Evolutionary conservation across 805 yeast species (phyloP).

Genomic region (Blastobotrys attinorum): DNA sequence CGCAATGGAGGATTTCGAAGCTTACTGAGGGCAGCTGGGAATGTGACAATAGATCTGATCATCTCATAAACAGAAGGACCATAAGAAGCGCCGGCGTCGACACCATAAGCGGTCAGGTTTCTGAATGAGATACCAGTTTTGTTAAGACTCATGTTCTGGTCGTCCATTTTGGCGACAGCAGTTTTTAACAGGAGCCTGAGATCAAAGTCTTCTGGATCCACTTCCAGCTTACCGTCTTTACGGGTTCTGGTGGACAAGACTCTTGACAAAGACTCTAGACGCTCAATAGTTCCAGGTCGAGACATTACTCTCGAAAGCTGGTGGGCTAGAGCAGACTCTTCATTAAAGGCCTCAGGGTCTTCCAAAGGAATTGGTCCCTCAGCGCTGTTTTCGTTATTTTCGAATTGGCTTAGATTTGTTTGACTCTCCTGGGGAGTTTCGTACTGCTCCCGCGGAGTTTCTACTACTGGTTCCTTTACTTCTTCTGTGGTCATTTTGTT

Average conservation of each 20-base stretch:
- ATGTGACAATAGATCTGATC: constrained; percentile 21
- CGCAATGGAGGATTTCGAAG: constrained; percentile 13
- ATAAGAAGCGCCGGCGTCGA: constrained; percentile 40
- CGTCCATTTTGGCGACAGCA: constrained; percentile 14
- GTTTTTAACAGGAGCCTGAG: constrained; percentile 31
- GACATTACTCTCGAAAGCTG: constrained; percentile 20
- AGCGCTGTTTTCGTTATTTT: not conserved
- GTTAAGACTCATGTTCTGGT: constrained; percentile 30
- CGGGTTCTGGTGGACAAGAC: constrained; percentile 43
- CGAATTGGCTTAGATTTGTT: not conserved
- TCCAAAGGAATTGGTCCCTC: not conserved
- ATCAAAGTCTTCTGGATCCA: constrained; percentile 41
- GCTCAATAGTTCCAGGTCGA: constrained; percentile 30
- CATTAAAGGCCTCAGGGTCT: constrained; percentile 20
- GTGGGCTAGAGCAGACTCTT: constrained; percentile 15
- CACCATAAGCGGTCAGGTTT: constrained; percentile 37
- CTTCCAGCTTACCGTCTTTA: constrained; percentile 37
- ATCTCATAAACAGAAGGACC: constrained; percentile 39
- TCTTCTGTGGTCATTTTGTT: not conserved
- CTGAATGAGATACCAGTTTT: constrained; percentile 31
- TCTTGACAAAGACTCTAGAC: constrained; percentile 43
- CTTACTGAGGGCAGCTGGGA: constrained; percentile 16
- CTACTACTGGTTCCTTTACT: not conserved
- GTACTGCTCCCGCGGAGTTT: not conserved
- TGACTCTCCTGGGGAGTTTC: not conserved